These are phyloP conservation scores for Maudiozyma saulgeensis DNA, from an alignment of 805 yeast genomes.

Conservation along the genomic window DNA sequence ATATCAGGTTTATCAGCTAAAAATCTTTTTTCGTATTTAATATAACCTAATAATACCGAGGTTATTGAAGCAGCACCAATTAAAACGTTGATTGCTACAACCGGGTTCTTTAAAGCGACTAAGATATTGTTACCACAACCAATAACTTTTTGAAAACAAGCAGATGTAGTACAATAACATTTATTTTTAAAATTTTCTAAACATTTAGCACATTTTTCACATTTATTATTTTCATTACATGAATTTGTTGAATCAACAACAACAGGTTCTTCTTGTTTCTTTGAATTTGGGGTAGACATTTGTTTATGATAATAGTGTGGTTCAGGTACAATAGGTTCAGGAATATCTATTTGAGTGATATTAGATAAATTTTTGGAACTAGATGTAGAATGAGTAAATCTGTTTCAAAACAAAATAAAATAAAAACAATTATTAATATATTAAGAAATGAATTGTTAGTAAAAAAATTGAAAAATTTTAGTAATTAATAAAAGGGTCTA, in stretches of 20 bases:
- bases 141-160: background rate
- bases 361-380: background rate
- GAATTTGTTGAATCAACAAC: background rate
- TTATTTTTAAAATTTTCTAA: background rate
- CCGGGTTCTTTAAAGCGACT: conserved; percentile 44
- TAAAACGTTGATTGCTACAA: conserved; percentile 44
- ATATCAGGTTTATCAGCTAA: conserved; percentile 35
- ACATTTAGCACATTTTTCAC: background rate
- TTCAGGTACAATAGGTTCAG: background rate
- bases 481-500: no score
- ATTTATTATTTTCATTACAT: background rate
- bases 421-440: no score
- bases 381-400: background rate
- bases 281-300: background rate
- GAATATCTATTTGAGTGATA: background rate
- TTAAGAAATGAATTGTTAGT: no score
- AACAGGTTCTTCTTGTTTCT: background rate
- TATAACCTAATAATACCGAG: conserved; percentile 40
- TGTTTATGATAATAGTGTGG: background rate
- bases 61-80: conserved; percentile 39
- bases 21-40: conserved; percentile 42
- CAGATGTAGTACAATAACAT: background rate
- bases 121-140: background rate
- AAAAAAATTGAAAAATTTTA: no score
- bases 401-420: background rate